phyloP scores from a whole-genome alignment of 2,329 filamentous ascomycete genomes.

The Aaosphaeria pasadenensis region DNA sequence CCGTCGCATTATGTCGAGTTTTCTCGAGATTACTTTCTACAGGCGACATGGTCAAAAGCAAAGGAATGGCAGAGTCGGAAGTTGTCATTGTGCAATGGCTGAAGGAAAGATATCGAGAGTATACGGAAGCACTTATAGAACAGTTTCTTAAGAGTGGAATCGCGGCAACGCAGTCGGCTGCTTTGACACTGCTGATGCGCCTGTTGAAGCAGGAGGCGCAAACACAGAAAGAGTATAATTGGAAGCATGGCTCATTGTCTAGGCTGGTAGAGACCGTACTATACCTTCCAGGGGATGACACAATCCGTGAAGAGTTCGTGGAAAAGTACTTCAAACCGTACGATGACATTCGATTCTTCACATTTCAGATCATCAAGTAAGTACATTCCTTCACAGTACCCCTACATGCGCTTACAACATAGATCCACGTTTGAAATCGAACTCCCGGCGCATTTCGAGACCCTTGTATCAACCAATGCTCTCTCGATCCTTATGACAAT shows the following conservation, averaged over 20 bases:
- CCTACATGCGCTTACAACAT: not conserved
- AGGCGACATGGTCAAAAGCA: slow-evolving; percentile 66
- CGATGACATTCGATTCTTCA: slow-evolving; percentile 82
- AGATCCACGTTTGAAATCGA: slow-evolving; percentile 27
- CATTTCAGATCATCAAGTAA: slow-evolving; percentile 71
- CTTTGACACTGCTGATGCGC: slow-evolving; percentile 77
- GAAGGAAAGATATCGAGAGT: slow-evolving; percentile 69
- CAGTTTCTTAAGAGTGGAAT: slow-evolving; percentile 59
- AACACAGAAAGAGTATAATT: slow-evolving; percentile 53
- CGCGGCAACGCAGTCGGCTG: slow-evolving; percentile 62
- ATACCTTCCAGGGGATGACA: slow-evolving; percentile 53
- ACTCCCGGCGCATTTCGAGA: slow-evolving; percentile 15
- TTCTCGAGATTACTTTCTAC: slow-evolving; percentile 78
- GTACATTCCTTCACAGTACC: slow-evolving; percentile 27
- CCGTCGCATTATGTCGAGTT: slow-evolving; percentile 79
- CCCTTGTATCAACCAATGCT: slow-evolving; percentile 45
- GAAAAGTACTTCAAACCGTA: slow-evolving; percentile 76
- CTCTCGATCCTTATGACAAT: slow-evolving; percentile 64
- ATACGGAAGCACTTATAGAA: slow-evolving; percentile 59
- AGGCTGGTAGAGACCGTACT: slow-evolving; percentile 64
- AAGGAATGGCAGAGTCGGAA: slow-evolving; percentile 69
- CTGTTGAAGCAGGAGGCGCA: slow-evolving; percentile 71
- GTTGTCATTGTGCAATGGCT: slow-evolving; percentile 74
- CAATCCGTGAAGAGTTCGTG: slow-evolving; percentile 68
- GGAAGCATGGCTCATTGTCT: slow-evolving; percentile 66